Percentiles rank a stretch among this genome's conserved stretches.
phyloP scores from a whole-genome alignment of 495 filamentous ascomycete genomes.

The Cercophora samala region DNA sequence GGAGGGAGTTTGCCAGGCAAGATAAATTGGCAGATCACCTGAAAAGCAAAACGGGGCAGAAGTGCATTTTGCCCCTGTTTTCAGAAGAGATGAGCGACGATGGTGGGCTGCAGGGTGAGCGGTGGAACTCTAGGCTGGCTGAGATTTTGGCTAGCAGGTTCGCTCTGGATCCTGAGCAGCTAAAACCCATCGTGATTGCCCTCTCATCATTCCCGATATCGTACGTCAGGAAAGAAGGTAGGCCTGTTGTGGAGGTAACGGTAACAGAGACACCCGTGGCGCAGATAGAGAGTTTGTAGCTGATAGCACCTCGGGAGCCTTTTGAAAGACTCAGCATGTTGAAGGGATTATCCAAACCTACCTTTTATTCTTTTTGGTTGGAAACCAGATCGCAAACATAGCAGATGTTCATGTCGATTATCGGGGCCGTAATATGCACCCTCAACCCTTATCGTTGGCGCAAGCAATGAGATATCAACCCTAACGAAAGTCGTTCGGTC shows the following conservation, averaged over 20 bases:
- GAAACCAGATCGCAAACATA: too few relatives aligned
- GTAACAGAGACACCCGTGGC: neutral
- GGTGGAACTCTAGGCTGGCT: constrained; percentile 13
- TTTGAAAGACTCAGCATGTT: too few relatives aligned
- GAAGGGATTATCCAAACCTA: too few relatives aligned
- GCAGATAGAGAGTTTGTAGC: neutral
- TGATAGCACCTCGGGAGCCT: too few relatives aligned
- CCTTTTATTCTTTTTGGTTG: too few relatives aligned
- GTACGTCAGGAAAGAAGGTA: neutral
- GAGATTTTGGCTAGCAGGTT: constrained; percentile 1
- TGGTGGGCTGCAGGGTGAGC: neutral
- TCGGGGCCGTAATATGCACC: too few relatives aligned
- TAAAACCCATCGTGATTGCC: neutral
- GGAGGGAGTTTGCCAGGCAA: constrained; percentile 25
- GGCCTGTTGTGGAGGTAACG: neutral
- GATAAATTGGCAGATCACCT: constrained; percentile 31
- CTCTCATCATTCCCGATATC: neutral
- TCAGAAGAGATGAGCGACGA: constrained; percentile 5
- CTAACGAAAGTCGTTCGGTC: too few relatives aligned
- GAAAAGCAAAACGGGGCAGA: constrained; percentile 30
- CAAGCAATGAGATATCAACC: too few relatives aligned
- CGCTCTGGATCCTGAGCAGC: neutral
- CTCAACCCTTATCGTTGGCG: too few relatives aligned
- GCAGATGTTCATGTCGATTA: too few relatives aligned
- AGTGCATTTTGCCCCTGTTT: constrained; percentile 23